phyloP scores from a whole-genome alignment of 1,284 basidiomycete genomes.

The Naganishia sp. region DNA sequence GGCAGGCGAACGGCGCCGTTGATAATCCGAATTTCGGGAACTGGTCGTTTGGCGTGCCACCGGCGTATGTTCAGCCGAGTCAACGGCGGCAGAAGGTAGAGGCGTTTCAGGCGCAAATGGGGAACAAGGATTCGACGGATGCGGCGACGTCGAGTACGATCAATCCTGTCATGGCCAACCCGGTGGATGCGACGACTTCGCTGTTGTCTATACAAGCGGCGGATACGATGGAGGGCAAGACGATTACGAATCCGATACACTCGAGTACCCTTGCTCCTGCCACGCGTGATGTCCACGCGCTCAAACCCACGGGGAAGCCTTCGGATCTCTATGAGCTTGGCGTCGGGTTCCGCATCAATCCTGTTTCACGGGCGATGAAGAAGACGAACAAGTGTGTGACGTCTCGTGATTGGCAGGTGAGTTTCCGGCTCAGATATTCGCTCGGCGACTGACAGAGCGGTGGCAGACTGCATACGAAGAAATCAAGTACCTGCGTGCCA shows the following conservation, averaged over 20 bases:
- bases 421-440: conserved; percentile 13
- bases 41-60: conserved; percentile 28
- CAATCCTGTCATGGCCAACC: conserved; percentile 19
- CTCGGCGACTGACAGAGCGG: conserved; percentile 10
- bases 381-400: conserved; percentile 71
- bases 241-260: conserved; percentile 16
- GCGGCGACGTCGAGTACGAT: not conserved
- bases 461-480: conserved; percentile 72
- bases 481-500: conserved; percentile 70
- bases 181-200: not conserved
- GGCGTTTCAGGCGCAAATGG: conserved; percentile 9
- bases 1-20: not conserved
- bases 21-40: conserved; percentile 23
- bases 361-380: conserved; percentile 66
- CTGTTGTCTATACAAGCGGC: not conserved
- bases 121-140: not conserved
- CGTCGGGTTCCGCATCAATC: conserved; percentile 68
- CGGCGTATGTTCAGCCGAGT: conserved; percentile 19
- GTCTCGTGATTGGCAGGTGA: conserved; percentile 70
- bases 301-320: not conserved
- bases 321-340: conserved; percentile 69
- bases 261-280: conserved; percentile 2
- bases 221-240: not conserved
- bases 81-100: conserved; percentile 12
- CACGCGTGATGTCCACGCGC: conserved; percentile 53